Percentiles rank a stretch among this genome's conserved stretches.
phyloP scores from a whole-genome alignment of 1,284 basidiomycete genomes.

The Malassezia equina region DNA sequence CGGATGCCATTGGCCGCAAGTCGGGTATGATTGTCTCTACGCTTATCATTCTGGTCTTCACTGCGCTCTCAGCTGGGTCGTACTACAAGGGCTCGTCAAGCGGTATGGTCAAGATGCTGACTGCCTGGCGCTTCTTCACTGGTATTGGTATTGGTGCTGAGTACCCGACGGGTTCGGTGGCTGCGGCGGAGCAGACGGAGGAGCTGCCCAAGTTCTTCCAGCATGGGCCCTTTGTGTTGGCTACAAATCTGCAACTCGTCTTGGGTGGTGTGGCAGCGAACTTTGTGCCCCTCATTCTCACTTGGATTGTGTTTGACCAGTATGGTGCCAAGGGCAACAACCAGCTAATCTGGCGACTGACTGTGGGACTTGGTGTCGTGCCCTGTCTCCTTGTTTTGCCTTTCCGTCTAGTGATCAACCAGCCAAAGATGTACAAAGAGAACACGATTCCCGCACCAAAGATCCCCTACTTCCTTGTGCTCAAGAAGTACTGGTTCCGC shows the following conservation, averaged over 20 bases:
- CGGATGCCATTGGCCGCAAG: slow-evolving; percentile 77
- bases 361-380: slow-evolving; percentile 74
- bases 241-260: slow-evolving; percentile 62
- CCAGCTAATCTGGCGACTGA: slow-evolving; percentile 56
- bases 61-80: slow-evolving; percentile 7
- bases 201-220: slow-evolving; percentile 67
- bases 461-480: slow-evolving; percentile 67
- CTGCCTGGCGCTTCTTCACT: slow-evolving; percentile 56
- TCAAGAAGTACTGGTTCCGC: slow-evolving; percentile 68
- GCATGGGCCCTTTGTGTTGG: slow-evolving; percentile 67
- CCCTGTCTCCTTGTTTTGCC: slow-evolving; percentile 70
- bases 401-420: slow-evolving; percentile 76
- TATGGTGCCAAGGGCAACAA: background rate
- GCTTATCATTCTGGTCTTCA: slow-evolving; percentile 60
- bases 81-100: slow-evolving; percentile 57
- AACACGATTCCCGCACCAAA: slow-evolving; percentile 61
- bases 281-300: slow-evolving; percentile 63
- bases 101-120: slow-evolving; percentile 67
- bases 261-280: slow-evolving; percentile 71
- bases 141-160: slow-evolving; percentile 62
- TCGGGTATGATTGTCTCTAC: slow-evolving; percentile 63
- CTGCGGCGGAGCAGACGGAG: slow-evolving; percentile 80
- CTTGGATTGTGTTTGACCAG: slow-evolving; percentile 55
- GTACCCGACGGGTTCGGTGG: slow-evolving; percentile 84
- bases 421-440: slow-evolving; percentile 59